A percentile compares a stretch with the other conserved stretches of the same genome.
Conservation (phyloP, 2,329 filamentous ascomycete species). For the Shiraia sp. region DNA sequence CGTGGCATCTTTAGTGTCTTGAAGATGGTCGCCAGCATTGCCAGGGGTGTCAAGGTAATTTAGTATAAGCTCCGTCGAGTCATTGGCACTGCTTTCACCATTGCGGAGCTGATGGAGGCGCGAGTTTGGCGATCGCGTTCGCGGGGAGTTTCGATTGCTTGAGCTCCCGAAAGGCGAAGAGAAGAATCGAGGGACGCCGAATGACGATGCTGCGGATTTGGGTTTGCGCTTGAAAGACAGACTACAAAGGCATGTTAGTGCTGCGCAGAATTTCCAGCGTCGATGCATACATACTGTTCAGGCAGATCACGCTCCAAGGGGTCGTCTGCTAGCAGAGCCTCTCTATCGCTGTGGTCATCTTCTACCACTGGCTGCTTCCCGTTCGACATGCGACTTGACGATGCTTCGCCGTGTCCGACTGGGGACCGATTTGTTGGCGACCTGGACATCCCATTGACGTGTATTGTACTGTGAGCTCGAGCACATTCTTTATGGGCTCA, state of each 20-base stretch:
- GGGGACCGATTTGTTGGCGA: conserved; percentile 40
- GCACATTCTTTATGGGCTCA: conserved; percentile 35
- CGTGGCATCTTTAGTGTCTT: conserved; percentile 50
- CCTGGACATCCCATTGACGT: conserved; percentile 45
- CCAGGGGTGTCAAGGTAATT: conserved; percentile 47
- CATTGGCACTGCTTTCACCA: conserved; percentile 18
- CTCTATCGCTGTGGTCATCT: conserved; percentile 53
- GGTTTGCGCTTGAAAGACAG: conserved; percentile 75
- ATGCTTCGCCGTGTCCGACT: conserved; percentile 48
- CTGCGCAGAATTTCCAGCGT: background rate
- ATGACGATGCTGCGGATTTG: conserved; percentile 48
- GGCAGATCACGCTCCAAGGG: conserved; percentile 57
- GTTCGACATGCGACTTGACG: conserved; percentile 47
- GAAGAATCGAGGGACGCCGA: conserved; percentile 52
- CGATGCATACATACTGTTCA: conserved; percentile 44
- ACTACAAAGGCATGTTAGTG: conserved; percentile 23
- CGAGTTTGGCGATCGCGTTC: conserved; percentile 30
- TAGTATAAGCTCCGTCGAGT: conserved; percentile 46
- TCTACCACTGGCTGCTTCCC: conserved; percentile 40
- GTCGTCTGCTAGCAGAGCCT: conserved; percentile 58
- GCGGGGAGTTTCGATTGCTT: conserved; percentile 34
- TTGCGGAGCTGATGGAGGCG: conserved; percentile 27
- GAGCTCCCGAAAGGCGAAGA: conserved; percentile 41
- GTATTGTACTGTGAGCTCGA: conserved; percentile 22
- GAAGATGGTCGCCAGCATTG: conserved; percentile 41